These are phyloP conservation scores for Immersiporthe knoxdaviesiana DNA, from an alignment of 2,329 filamentous ascomycete genomes.

Conservation along the genomic window DNA sequence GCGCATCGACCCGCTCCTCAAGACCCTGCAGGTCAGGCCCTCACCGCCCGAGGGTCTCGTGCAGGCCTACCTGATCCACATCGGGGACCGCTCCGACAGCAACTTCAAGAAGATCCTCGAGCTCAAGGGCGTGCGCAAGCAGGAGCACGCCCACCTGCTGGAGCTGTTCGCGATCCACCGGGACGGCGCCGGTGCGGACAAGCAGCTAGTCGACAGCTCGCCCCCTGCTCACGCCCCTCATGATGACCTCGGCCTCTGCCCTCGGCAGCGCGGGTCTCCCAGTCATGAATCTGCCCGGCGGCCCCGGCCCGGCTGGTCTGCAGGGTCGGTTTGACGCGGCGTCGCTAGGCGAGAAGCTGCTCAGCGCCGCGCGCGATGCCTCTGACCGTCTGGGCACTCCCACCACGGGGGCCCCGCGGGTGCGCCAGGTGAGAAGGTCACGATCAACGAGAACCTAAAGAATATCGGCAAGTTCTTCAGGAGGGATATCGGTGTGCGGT, in stretches of 20 bases:
- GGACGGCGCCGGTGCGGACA: slow-evolving; percentile 71
- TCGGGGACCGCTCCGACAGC: slow-evolving; percentile 86
- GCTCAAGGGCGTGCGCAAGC: slow-evolving; percentile 86
- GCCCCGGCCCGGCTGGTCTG: slow-evolving; percentile 39
- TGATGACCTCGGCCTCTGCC: slow-evolving; percentile 49
- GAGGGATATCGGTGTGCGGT: slow-evolving; percentile 77
- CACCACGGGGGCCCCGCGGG: slow-evolving; percentile 39
- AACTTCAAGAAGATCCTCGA: slow-evolving; percentile 98
- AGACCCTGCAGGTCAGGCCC: slow-evolving; percentile 92
- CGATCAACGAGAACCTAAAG: slow-evolving; percentile 90
- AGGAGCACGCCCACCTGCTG: slow-evolving; percentile 79
- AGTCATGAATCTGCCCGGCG: slow-evolving; percentile 44
- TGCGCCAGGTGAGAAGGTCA: slow-evolving; percentile 59
- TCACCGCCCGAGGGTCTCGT: slow-evolving; percentile 92
- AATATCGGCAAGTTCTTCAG: slow-evolving; percentile 97
- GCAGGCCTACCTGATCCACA: slow-evolving; percentile 96
- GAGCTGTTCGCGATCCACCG: slow-evolving; percentile 84
- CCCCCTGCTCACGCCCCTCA: slow-evolving; percentile 71
- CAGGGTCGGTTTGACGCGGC: slow-evolving; percentile 72
- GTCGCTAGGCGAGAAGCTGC: slow-evolving; percentile 81
- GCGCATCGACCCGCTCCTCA: slow-evolving; percentile 88
- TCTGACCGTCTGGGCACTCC: slow-evolving; percentile 75
- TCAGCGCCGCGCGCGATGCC: slow-evolving; percentile 85
- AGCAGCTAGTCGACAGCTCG: slow-evolving; percentile 70
- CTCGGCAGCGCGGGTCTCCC: slow-evolving; percentile 39